Percentiles rank a stretch among this genome's conserved stretches.
phyloP scores from a whole-genome alignment of 345 rosid genomes.

The Hirschfeldia incana region DNA sequence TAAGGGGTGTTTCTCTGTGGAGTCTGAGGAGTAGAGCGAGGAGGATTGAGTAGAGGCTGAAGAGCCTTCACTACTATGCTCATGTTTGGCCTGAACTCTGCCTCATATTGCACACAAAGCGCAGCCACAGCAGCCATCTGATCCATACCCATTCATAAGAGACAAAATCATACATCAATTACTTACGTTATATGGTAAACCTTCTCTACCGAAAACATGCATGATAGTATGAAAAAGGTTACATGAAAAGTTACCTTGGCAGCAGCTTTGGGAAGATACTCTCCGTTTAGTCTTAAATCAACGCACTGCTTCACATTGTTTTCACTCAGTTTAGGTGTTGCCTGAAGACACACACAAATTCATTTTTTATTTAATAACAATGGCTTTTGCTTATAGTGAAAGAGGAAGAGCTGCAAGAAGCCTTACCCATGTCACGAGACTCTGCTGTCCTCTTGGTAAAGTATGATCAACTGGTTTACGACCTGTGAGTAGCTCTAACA shows the following conservation, averaged over 20 bases:
- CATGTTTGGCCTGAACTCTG: conserved; percentile 86
- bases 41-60: conserved; percentile 70
- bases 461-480: conserved; percentile 89
- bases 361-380: neutral
- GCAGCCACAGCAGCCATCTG: conserved; percentile 89
- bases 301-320: conserved; percentile 80
- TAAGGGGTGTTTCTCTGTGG: conserved; percentile 35
- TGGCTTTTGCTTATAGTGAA: neutral
- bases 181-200: conserved; percentile 8
- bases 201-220: conserved; percentile 7
- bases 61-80: conserved; percentile 84
- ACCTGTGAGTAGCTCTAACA: conserved; percentile 82
- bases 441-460: conserved; percentile 81
- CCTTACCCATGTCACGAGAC: conserved; percentile 83
- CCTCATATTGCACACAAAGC: conserved; percentile 73
- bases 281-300: conserved; percentile 71
- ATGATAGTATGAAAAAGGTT: conserved; percentile 17
- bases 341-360: conserved; percentile 44
- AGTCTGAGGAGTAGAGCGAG: conserved; percentile 46
- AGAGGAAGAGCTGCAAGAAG: conserved; percentile 1
- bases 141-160: conserved; percentile 2
- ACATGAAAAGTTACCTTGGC: conserved; percentile 54
- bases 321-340: conserved; percentile 78
- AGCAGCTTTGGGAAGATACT: conserved; percentile 71
- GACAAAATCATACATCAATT: neutral